Base-by-base conservation (phyloP, 2,329 filamentous ascomycete genomes). In the Colletotrichum sp. region DNA sequence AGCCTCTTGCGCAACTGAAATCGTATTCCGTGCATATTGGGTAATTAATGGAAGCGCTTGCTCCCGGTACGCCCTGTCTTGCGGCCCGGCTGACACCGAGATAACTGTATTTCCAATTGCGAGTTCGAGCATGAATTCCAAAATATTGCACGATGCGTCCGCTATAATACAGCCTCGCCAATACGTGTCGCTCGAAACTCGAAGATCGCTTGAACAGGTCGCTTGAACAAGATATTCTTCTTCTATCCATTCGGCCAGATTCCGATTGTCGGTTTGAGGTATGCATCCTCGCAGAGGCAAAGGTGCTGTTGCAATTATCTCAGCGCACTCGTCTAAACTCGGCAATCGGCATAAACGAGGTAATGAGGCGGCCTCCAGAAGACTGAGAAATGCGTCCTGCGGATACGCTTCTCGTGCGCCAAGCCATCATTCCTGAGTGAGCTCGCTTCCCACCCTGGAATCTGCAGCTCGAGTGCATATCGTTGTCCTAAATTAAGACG, bases 401-500 rank as follows among this genome's bases (percentile, higher is more conserved):
- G 56, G 55, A 26, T 43, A 24, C 18, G 28, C n/a, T 30, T 28
- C 38, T 43, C 18, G 38, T 43, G 38, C 38, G 38, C 38, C 38
- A 43, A 52, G 21, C 38, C 32, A 36, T 38, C 30, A 28, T 43
- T 61, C 64, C 28, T 71, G 36, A 56, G 72, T 72, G 71, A 75
- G 72, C 55, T 43, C 56, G 28, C 18, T 26, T 62, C 38, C 26
- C 28, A 52, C 36, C 30, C 64, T 43, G 73, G 70, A 62, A 26
- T 60, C 68, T 66, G 32, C 56, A 75, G 62, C 38, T 30, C 55
- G 48, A 32, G 38, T 66, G 69, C 69, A 72, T 62, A 34, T 64
- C 36, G n/a, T 34, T 13, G 36, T 73, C 34, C 56, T 68, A 64
- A 65, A 73, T 64, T 68, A 72, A 72, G 69, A 75, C 56, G 64